These are phyloP conservation scores for Medicago lupulina DNA, from an alignment of 306 rosid species.

Conservation along the genomic window DNA sequence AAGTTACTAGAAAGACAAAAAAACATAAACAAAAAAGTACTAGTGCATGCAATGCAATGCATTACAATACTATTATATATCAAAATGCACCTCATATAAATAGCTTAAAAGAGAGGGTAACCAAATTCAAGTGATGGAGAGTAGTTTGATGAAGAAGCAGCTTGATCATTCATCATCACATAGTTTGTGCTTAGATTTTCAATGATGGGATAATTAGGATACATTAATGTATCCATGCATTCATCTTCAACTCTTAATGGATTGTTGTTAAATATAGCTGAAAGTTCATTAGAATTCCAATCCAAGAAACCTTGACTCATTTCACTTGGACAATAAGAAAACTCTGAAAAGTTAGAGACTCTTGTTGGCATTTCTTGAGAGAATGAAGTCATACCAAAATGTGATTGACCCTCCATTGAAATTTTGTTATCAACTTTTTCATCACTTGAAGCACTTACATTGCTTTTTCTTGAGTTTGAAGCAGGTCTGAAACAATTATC, in stretches of 20 bases:
- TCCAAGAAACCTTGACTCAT: constrained; percentile 63
- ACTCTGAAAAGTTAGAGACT: constrained; percentile 45
- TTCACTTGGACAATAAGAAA: constrained; percentile 59
- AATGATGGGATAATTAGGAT: constrained; percentile 42
- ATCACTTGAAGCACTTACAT: constrained; percentile 43
- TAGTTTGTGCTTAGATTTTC: constrained; percentile 53
- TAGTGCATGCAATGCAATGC: constrained; percentile 16
- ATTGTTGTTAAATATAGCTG: constrained; percentile 58
- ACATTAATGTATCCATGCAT: constrained; percentile 59
- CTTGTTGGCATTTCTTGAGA: constrained; percentile 46
- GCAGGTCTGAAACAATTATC: constrained; percentile 63
- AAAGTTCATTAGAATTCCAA: constrained; percentile 65
- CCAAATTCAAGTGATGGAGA: constrained; percentile 39
- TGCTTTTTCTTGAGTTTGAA: constrained; percentile 35
- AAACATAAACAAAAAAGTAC: not conserved
- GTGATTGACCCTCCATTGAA: constrained; percentile 44
- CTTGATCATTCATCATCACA: constrained; percentile 47
- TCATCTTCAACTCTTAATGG: constrained; percentile 57
- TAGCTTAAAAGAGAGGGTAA: not conserved
- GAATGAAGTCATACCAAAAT: constrained; percentile 42
- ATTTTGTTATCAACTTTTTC: constrained; percentile 38
- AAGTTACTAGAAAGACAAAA: not conserved
- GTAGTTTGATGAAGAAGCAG: constrained; percentile 57
- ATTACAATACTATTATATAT: not conserved
- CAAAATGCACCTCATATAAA: constrained; percentile 7